Percentiles rank a stretch among this genome's conserved stretches.
phyloP scores from a whole-genome alignment of 129 eudicot genomes.

The Solidago caesia region DNA sequence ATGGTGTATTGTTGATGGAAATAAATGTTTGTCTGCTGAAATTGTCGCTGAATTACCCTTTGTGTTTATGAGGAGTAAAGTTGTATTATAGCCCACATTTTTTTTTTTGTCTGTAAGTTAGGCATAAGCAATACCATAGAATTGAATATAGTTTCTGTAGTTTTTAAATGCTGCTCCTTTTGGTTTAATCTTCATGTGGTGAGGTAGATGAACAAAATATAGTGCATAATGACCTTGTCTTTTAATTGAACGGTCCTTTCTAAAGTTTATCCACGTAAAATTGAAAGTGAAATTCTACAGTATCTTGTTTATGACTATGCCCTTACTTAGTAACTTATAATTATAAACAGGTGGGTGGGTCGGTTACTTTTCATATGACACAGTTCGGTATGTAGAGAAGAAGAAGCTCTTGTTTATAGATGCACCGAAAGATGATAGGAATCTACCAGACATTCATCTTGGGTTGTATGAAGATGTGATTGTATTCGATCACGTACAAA shows the following conservation, averaged over 20 bases:
- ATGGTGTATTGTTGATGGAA: constrained; percentile 4
- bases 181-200: constrained; percentile 2
- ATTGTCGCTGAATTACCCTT: background rate
- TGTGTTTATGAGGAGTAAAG: constrained; percentile 1
- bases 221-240: constrained; percentile 17
- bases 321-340: constrained; percentile 4
- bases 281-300: background rate
- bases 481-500: constrained; percentile 90
- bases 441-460: constrained; percentile 77
- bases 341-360: constrained; percentile 88
- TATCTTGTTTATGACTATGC: background rate
- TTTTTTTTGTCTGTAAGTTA: background rate
- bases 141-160: constrained; percentile 2
- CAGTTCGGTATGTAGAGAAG: constrained; percentile 76
- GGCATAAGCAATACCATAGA: background rate
- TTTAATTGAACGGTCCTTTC: constrained; percentile 10
- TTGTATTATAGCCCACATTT: background rate
- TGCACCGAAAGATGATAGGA: constrained; percentile 78
- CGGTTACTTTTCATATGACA: constrained; percentile 93
- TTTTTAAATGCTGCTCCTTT: constrained; percentile 18
- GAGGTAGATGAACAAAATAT: constrained; percentile 25
- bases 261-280: background rate
- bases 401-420: constrained; percentile 66
- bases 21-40: constrained; percentile 7
- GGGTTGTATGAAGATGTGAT: constrained; percentile 88